These are phyloP conservation scores for Coccinonectria pachysandricola DNA, from an alignment of 2,329 filamentous ascomycete genomes.

Conservation along the genomic window DNA sequence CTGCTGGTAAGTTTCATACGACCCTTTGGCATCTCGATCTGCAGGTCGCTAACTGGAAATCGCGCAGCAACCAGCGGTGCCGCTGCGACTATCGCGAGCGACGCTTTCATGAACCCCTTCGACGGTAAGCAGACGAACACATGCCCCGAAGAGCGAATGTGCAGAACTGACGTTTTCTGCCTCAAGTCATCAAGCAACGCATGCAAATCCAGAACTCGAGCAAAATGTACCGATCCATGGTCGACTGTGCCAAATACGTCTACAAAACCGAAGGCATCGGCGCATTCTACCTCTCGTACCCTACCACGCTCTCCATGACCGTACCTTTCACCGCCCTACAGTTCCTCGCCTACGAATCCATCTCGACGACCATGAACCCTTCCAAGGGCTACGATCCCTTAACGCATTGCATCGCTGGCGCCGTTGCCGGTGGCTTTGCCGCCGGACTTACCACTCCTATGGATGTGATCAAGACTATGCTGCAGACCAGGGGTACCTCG, in stretches of 20 bases:
- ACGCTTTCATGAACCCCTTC: slow-evolving; percentile 98
- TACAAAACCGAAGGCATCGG: slow-evolving; percentile 79
- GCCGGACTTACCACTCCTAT: slow-evolving; percentile 91
- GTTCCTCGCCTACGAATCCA: slow-evolving; percentile 94
- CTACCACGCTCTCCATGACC: slow-evolving; percentile 96
- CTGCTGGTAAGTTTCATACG: slow-evolving; percentile 57
- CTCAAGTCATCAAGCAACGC: slow-evolving; percentile 89
- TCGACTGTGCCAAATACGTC: slow-evolving; percentile 78
- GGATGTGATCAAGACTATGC: slow-evolving; percentile 95
- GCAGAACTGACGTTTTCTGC: slow-evolving; percentile 4
- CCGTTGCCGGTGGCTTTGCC: slow-evolving; percentile 83
- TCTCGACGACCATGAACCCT: slow-evolving; percentile 90
- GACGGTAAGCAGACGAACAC: no score
- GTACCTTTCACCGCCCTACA: slow-evolving; percentile 95
- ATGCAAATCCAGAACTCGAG: slow-evolving; percentile 98
- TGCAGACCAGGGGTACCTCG: slow-evolving; percentile 85
- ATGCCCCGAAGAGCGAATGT: no score
- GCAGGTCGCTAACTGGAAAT: slow-evolving; percentile 6
- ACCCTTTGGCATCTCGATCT: background rate
- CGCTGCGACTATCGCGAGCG: slow-evolving; percentile 89
- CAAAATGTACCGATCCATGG: slow-evolving; percentile 71
- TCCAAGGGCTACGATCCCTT: slow-evolving; percentile 77
- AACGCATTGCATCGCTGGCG: slow-evolving; percentile 88
- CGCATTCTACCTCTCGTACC: slow-evolving; percentile 97
- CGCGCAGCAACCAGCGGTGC: slow-evolving; percentile 76